Evolutionary conservation across 148 eudicot genomes (phyloP).

Genomic region (Rhododendron williamsianum): DNA sequence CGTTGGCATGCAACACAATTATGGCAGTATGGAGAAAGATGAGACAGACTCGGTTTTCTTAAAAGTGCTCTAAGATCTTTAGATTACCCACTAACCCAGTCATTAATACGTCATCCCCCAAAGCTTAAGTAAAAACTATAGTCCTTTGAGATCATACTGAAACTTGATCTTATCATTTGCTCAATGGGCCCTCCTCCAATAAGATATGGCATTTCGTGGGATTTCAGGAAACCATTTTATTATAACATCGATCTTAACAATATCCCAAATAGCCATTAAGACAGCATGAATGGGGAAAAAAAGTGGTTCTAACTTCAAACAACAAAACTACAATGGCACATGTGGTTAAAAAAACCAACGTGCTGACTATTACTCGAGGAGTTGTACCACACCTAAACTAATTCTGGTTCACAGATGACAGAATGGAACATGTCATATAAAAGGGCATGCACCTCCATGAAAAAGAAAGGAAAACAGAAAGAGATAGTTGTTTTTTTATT

Average conservation of each 20-base stretch:
- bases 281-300: not conserved
- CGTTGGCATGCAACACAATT: not conserved
- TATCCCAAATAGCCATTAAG: not conserved
- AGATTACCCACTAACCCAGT: not conserved
- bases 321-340: not conserved
- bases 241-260: too few species aligned
- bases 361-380: not conserved
- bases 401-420: not conserved
- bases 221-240: not conserved
- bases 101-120: not conserved
- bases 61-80: not conserved
- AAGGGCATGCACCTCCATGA: not conserved
- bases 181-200: not conserved
- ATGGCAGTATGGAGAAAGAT: not conserved
- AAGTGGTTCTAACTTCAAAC: not conserved
- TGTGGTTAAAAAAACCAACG: not conserved
- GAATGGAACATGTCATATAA: not conserved
- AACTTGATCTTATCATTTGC: not conserved
- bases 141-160: not conserved
- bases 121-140: not conserved
- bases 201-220: not conserved
- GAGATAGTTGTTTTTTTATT: not conserved
- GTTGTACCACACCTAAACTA: not conserved
- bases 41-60: not conserved
- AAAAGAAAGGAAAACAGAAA: slow-evolving; percentile 1